Base-by-base conservation (phyloP, 2,329 filamentous ascomycete species). In the Drechslera avenae region DNA sequence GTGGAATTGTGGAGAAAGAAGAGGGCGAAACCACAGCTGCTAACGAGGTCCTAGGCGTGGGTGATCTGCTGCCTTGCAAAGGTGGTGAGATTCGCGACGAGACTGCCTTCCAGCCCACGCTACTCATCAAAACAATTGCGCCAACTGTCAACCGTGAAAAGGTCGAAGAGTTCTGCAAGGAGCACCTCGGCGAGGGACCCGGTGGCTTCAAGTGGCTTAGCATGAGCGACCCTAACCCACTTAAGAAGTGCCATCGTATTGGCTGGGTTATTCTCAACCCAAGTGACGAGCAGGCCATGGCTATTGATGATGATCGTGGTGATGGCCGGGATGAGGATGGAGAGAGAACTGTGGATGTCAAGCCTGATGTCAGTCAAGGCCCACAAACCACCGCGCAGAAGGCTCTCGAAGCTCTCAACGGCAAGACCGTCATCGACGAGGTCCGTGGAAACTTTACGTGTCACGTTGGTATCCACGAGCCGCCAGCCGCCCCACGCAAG, bases 261-360 rank as follows among this genome's bases (percentile, higher is more conserved):
- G 94, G 94, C 17, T 99, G 95, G 93, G 95, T 99, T 54, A 94
- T 97, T 83, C 82, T 99, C 8, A 89, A 97, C 66, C 88, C 91
- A 13, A 85, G 85, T 12, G 81, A 88, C 1, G 90, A 95, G 48
- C 79, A 82, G 17, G 76, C 81, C 5, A 79, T 83, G 39, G 34
- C 64, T 16, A 81, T 86, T 10, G 78, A 86, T 52, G 90, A 95
- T 62, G 90, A 95, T 62, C 82, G 87, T 54, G 81, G 83, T n/a
- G 89, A 94, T 60, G 83, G 83, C 10, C 86, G 88, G 58, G 88
- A 91, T 40, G 87, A 88, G 36, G 83, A 86, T 49, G 76, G 72
- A 47, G 81, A 81, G 12, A 83, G 84, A 37, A 73, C 79, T 61
- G 79, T 83, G 33, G 79, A 81, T 13, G 83, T 83, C 48, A 81